Percentiles rank a stretch among this genome's conserved stretches.
These are phyloP conservation scores for Cinchona pubescens DNA, from an alignment of 257 asterid genomes.

Conservation along the genomic window DNA sequence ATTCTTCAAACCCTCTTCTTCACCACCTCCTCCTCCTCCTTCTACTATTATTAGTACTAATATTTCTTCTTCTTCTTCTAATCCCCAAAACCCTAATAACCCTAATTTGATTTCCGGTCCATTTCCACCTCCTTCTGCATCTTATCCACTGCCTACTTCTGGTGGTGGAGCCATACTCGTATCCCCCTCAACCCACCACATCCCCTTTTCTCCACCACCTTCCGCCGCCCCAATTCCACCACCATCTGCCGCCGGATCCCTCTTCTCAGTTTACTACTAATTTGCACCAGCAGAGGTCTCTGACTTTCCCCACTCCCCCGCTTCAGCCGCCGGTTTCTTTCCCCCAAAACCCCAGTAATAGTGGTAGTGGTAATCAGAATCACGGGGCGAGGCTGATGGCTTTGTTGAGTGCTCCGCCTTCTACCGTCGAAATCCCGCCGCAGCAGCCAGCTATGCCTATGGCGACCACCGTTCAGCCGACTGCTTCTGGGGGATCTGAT, in stretches of 20 bases:
- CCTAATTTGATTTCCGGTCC: slow-evolving; percentile 48
- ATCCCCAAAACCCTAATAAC: slow-evolving; percentile 48
- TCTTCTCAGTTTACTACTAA: slow-evolving; percentile 37
- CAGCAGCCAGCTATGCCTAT: slow-evolving; percentile 42
- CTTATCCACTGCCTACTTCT: slow-evolving; percentile 71
- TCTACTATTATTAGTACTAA: slow-evolving; percentile 31
- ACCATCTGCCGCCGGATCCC: slow-evolving; percentile 29
- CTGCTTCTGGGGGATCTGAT: slow-evolving; percentile 69
- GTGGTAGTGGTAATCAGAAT: slow-evolving; percentile 17
- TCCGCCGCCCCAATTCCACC: slow-evolving; percentile 21
- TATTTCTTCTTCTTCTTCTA: slow-evolving; percentile 44
- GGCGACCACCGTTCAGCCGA: slow-evolving; percentile 46
- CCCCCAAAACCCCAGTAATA: slow-evolving; percentile 41
- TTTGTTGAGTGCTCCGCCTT: slow-evolving; percentile 70
- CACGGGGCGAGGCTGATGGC: slow-evolving; percentile 90
- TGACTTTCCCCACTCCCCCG: slow-evolving; percentile 78
- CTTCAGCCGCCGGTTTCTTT: slow-evolving; percentile 61
- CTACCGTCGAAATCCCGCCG: slow-evolving; percentile 39
- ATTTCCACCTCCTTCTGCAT: slow-evolving; percentile 62
- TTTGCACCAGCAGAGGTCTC: slow-evolving; percentile 70
- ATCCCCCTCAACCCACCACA: slow-evolving; percentile 52
- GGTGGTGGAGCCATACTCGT: slow-evolving; percentile 47
- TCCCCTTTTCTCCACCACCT: slow-evolving; percentile 43
- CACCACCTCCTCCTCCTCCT: slow-evolving; percentile 28
- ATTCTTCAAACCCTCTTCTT: slow-evolving; percentile 52